A percentile compares a stretch with the other conserved stretches of the same genome.
Conservation (phyloP, 1,139 yeast genomes). For the Suzukiozyma palmioleophila region DNA sequence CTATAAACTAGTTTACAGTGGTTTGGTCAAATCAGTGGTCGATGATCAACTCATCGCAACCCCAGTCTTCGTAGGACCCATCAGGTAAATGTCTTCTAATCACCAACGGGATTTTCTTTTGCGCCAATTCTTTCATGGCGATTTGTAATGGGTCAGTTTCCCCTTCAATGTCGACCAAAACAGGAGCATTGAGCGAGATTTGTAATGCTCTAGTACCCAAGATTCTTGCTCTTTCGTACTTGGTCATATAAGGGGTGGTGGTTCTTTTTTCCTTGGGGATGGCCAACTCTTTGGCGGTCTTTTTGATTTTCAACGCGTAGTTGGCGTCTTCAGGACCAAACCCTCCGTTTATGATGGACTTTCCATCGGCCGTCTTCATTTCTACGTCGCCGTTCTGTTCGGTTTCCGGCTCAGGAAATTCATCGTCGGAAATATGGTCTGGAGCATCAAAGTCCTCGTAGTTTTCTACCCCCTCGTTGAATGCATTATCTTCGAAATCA, state of each 20-base stretch:
- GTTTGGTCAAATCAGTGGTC: constrained; percentile 41
- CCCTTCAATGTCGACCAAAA: constrained; percentile 94
- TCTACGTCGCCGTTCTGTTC: constrained; percentile 40
- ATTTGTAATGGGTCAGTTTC: constrained; percentile 99
- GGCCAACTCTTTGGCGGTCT: constrained; percentile 75
- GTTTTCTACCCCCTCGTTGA: constrained; percentile 76
- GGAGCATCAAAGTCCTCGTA: constrained; percentile 76
- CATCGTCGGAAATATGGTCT: constrained; percentile 72
- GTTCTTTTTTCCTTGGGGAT: constrained; percentile 84
- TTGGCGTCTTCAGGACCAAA: constrained; percentile 55
- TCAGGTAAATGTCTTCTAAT: constrained; percentile 96
- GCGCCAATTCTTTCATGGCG: constrained; percentile 94
- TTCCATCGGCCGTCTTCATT: constrained; percentile 69
- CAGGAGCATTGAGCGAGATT: constrained; percentile 97
- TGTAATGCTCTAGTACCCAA: constrained; percentile 95
- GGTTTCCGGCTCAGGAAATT: constrained; percentile 25
- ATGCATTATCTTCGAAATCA: constrained; percentile 50
- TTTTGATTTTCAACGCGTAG: constrained; percentile 29
- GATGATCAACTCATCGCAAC: constrained; percentile 93
- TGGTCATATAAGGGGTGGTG: constrained; percentile 98
- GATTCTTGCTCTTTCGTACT: constrained; percentile 94
- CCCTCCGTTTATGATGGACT: constrained; percentile 66
- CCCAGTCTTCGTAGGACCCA: constrained; percentile 98
- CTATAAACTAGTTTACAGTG: constrained; percentile 1
- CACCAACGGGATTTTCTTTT: constrained; percentile 90